Percentiles rank a stretch among this genome's conserved stretches.
phyloP scores from a whole-genome alignment of 306 rosid species.

The Comarum palustre region DNA sequence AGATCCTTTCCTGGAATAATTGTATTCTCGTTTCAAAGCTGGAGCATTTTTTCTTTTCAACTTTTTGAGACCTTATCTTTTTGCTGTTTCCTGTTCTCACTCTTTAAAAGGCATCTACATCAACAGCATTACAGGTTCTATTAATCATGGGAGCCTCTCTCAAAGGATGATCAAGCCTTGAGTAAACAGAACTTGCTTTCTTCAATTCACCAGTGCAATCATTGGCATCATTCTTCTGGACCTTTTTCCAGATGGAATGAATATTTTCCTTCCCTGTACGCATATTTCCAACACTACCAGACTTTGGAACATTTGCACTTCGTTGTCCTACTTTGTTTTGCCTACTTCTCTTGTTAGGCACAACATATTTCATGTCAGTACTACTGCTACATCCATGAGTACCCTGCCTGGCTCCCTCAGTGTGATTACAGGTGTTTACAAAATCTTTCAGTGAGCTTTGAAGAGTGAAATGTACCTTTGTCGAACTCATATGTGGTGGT shows the following conservation, averaged over 20 bases:
- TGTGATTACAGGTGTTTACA: constrained; percentile 29
- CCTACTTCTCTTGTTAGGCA: constrained; percentile 43
- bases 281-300: constrained; percentile 35
- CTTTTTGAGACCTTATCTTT: constrained; percentile 44
- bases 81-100: constrained; percentile 41
- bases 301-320: constrained; percentile 45
- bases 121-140: constrained; percentile 28
- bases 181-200: constrained; percentile 38
- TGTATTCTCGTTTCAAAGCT: constrained; percentile 41
- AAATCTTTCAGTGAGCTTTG: constrained; percentile 28
- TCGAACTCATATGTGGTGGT: constrained; percentile 25
- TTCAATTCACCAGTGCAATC: constrained; percentile 43
- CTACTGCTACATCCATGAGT: constrained; percentile 33
- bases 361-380: constrained; percentile 24
- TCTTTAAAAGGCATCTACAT: constrained; percentile 21
- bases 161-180: constrained; percentile 30
- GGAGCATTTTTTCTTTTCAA: constrained; percentile 42
- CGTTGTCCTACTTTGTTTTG: constrained; percentile 41
- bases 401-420: constrained; percentile 33
- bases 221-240: constrained; percentile 48
- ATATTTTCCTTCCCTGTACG: constrained; percentile 60
- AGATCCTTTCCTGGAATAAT: constrained; percentile 45
- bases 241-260: constrained; percentile 83
- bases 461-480: constrained; percentile 29
- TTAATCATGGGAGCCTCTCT: constrained; percentile 43